These are phyloP conservation scores for Aspergillus cejpii DNA, from an alignment of 2,329 filamentous ascomycete genomes.

Conservation along the genomic window DNA sequence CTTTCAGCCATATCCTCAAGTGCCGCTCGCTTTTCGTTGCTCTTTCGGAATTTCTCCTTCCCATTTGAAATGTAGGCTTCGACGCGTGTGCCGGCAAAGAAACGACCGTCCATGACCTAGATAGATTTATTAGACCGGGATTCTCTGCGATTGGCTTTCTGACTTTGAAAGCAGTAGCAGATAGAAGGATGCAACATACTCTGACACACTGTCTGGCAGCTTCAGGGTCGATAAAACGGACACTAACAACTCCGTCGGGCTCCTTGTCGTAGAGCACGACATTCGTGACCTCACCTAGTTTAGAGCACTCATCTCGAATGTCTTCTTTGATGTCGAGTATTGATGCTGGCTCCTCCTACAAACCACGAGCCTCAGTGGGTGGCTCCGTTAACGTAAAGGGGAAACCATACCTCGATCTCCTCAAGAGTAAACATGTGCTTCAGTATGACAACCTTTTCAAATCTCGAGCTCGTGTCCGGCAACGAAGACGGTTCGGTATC, in stretches of 20 bases:
- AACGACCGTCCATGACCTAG: conserved; percentile 68
- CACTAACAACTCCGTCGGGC: conserved; percentile 72
- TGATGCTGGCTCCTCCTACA: conserved; percentile 66
- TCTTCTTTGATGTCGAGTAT: conserved; percentile 92
- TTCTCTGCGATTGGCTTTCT: background rate
- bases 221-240: conserved; percentile 68
- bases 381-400: background rate
- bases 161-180: conserved; percentile 1
- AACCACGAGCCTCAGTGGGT: conserved; percentile 9
- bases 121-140: conserved; percentile 6
- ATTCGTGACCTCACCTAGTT: conserved; percentile 81
- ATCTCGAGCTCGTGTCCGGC: conserved; percentile 52
- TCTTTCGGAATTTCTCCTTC: conserved; percentile 66
- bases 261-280: conserved; percentile 87
- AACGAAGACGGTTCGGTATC: conserved; percentile 68
- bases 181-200: conserved; percentile 24
- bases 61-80: conserved; percentile 65
- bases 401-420: conserved; percentile 57
- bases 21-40: conserved; percentile 42
- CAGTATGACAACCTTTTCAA: conserved; percentile 77
- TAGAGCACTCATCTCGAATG: conserved; percentile 80
- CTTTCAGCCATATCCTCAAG: conserved; percentile 45
- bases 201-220: conserved; percentile 65
- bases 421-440: conserved; percentile 87
- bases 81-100: conserved; percentile 66